Percentiles rank a stretch among this genome's conserved stretches.
These are phyloP conservation scores for Bipolaris gigantea DNA, from an alignment of 2,329 filamentous ascomycete species.

Conservation along the genomic window DNA sequence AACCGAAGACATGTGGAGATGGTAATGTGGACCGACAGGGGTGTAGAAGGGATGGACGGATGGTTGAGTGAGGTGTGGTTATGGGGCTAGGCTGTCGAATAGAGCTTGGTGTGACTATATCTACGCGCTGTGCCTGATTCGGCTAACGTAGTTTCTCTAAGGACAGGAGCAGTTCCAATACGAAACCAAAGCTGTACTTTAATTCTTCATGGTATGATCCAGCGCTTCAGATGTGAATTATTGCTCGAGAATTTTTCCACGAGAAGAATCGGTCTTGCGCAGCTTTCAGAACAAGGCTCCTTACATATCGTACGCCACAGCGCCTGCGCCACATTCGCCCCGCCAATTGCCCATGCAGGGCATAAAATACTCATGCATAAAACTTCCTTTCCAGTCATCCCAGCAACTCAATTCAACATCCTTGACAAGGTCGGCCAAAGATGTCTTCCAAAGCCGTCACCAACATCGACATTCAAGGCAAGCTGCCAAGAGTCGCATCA, in stretches of 20 bases:
- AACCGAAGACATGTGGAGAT: constrained; percentile 27
- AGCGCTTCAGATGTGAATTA: not conserved
- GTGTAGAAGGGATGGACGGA: constrained; percentile 6
- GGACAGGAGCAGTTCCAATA: not conserved
- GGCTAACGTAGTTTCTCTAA: not conserved
- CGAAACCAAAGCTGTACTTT: not conserved
- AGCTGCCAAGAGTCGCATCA: constrained; percentile 55
- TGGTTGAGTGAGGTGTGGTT: constrained; percentile 11
- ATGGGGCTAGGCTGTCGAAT: constrained; percentile 8
- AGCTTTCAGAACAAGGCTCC: not conserved
- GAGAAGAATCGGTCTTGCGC: not conserved
- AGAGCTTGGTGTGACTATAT: constrained; percentile 18
- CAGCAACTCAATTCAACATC: constrained; percentile 1
- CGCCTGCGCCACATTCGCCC: constrained; percentile 10
- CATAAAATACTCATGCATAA: constrained; percentile 26
- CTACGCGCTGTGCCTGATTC: constrained; percentile 4
- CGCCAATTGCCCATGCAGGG: constrained; percentile 14
- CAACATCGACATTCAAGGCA: constrained; percentile 40
- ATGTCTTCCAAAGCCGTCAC: constrained; percentile 37
- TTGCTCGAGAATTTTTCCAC: no score
- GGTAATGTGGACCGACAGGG: not conserved
- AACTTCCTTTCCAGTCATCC: constrained; percentile 13
- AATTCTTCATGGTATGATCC: not conserved
- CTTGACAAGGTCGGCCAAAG: constrained; percentile 3
- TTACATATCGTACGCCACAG: not conserved